Conservation (phyloP, 2,329 filamentous ascomycete species). For the Epichloe uncinata region DNA sequence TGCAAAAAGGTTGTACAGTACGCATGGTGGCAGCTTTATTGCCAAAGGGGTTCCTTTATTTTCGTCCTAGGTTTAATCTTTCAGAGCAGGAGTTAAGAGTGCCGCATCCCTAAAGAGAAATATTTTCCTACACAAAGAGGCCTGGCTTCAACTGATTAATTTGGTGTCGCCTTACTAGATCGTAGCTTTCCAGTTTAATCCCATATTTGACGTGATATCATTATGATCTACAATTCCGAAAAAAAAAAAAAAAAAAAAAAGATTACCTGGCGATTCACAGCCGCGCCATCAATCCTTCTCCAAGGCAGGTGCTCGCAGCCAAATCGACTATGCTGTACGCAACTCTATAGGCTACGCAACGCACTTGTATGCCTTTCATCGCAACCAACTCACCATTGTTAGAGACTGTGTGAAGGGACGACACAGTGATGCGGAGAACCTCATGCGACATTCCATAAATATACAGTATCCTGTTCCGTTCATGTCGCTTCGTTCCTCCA, state of each 20-base stretch:
- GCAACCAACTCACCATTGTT: too few species aligned
- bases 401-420: too few species aligned
- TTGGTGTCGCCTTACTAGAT: neutral
- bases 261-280: too few species aligned
- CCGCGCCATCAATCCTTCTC: neutral
- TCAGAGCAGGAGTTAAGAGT: neutral
- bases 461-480: too few species aligned
- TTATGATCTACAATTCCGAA: constrained; percentile 1
- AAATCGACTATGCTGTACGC: too few species aligned
- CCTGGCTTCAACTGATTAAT: neutral
- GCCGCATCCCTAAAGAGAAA: neutral
- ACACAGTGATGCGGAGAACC: too few species aligned
- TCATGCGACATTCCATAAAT: too few species aligned
- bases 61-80: neutral
- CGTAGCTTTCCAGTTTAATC: neutral
- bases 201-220: constrained; percentile 5
- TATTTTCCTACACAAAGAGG: neutral
- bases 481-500: too few species aligned
- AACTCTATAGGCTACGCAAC: too few species aligned
- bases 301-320: neutral
- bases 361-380: too few species aligned
- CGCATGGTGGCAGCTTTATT: neutral
- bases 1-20: neutral
- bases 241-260: too few species aligned
- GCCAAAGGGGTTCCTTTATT: neutral